These are phyloP conservation scores for Coemansia sp. DNA, from an alignment of 192 early-diverging fungal genomes.

Conservation along the genomic window DNA sequence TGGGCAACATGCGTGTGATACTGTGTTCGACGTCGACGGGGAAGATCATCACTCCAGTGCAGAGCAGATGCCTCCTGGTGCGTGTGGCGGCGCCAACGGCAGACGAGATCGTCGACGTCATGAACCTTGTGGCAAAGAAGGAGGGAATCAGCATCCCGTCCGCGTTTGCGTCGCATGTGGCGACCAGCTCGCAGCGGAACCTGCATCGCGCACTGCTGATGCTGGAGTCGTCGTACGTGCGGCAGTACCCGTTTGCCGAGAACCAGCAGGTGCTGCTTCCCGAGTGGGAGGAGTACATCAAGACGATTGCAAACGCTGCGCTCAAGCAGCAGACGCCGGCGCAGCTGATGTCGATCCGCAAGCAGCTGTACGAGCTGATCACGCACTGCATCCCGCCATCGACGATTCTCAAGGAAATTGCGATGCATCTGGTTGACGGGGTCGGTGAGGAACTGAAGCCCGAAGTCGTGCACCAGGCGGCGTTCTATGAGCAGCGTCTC, in stretches of 20 bases:
- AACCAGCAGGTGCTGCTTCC: constrained; percentile 63
- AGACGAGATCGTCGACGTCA: constrained; percentile 70
- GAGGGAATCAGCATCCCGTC: constrained; percentile 71
- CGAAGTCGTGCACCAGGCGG: constrained; percentile 70
- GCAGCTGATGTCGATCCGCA: constrained; percentile 68
- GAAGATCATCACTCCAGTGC: constrained; percentile 90
- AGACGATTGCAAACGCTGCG: constrained; percentile 66
- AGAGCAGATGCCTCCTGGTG: constrained; percentile 86
- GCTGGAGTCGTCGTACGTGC: constrained; percentile 77
- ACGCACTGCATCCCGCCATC: constrained; percentile 86
- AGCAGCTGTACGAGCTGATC: constrained; percentile 81
- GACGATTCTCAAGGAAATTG: constrained; percentile 77
- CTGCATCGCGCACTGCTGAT: constrained; percentile 87
- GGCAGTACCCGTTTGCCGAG: constrained; percentile 59
- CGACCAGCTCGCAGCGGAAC: constrained; percentile 72
- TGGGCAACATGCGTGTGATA: constrained; percentile 87
- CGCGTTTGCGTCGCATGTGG: constrained; percentile 64
- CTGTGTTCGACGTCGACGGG: constrained; percentile 86
- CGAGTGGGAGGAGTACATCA: constrained; percentile 87
- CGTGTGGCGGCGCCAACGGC: constrained; percentile 77
- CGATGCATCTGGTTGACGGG: constrained; percentile 67
- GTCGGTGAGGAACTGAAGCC: constrained; percentile 70
- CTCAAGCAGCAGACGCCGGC: constrained; percentile 75
- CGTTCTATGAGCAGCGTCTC: constrained; percentile 88
- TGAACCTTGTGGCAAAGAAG: constrained; percentile 77